A percentile compares a stretch with the other conserved stretches of the same genome.
Evolutionary conservation across 371 early-diverging fungal species (phyloP).

Genomic region (Blastocladiella emersonii): DNA sequence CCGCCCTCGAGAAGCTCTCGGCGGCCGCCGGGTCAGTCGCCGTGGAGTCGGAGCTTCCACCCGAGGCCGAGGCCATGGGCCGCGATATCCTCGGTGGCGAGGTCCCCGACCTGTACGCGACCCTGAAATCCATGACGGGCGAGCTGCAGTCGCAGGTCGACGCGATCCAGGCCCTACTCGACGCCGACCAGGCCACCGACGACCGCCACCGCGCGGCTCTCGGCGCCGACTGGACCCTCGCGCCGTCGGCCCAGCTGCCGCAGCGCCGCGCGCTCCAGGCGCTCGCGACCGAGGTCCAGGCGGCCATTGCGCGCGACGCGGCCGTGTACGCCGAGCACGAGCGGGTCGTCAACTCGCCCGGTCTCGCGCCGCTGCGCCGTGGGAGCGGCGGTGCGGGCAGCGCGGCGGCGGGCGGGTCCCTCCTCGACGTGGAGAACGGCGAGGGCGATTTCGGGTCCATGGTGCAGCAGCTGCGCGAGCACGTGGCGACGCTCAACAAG

Average conservation of each 20-base stretch:
- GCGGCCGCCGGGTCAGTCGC: constrained; percentile 10
- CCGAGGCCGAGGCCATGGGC: background rate
- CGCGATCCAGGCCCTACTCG: background rate
- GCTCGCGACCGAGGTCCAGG: background rate
- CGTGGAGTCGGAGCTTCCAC: background rate
- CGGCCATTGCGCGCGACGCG: background rate
- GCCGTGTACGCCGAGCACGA: background rate
- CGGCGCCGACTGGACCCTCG: background rate
- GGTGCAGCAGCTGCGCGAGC: constrained; percentile 46
- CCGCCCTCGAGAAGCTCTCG: constrained; percentile 58
- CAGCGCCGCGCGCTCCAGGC: background rate
- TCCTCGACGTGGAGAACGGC: constrained; percentile 49
- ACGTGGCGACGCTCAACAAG: constrained; percentile 55
- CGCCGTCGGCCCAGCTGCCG: background rate
- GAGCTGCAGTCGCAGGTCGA: background rate
- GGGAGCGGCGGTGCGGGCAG: constrained; percentile 11
- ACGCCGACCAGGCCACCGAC: background rate
- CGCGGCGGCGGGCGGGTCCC: constrained; percentile 18
- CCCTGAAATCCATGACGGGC: background rate
- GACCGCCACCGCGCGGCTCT: background rate
- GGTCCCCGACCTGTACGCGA: background rate
- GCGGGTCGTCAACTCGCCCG: constrained; percentile 3
- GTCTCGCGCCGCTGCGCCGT: constrained; percentile 3
- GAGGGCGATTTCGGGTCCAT: constrained; percentile 22
- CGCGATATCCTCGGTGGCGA: background rate